A percentile compares a stretch with the other conserved stretches of the same genome.
Evolutionary conservation across 2,329 filamentous ascomycete species (phyloP).

Genomic region (Fonsecaea monophora): DNA sequence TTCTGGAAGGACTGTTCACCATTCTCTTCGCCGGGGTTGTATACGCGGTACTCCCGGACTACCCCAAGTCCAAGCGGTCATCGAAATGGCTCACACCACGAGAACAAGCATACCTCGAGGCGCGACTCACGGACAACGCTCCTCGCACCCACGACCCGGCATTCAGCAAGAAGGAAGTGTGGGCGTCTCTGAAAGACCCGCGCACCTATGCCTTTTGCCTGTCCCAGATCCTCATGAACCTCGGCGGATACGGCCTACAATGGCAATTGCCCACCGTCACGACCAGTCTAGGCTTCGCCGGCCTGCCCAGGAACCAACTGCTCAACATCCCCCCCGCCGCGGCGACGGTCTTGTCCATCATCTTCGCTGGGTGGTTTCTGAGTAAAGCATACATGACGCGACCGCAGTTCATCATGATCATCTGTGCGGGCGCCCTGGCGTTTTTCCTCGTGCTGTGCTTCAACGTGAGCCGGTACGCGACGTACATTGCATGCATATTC

Average conservation of each 20-base stretch:
- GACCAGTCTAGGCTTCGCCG: constrained; percentile 51
- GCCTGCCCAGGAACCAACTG: constrained; percentile 53
- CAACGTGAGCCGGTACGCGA: constrained; percentile 48
- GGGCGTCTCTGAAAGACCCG: constrained; percentile 49
- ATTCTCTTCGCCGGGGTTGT: constrained; percentile 50
- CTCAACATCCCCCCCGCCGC: constrained; percentile 57
- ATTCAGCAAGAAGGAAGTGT: constrained; percentile 51
- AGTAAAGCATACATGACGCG: constrained; percentile 50
- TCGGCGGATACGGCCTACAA: constrained; percentile 53
- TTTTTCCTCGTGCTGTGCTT: constrained; percentile 55
- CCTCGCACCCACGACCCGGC: constrained; percentile 51
- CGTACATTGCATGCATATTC: constrained; percentile 55
- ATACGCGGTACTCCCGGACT: constrained; percentile 53
- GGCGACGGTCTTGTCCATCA: constrained; percentile 49
- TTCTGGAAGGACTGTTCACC: constrained; percentile 54
- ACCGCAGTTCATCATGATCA: constrained; percentile 51
- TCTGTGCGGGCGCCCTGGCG: constrained; percentile 50
- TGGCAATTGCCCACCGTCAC: constrained; percentile 55
- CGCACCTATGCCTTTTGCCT: constrained; percentile 55
- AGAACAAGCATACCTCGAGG: constrained; percentile 59
- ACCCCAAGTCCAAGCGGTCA: constrained; percentile 51
- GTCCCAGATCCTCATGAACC: constrained; percentile 57
- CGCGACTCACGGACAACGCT: constrained; percentile 52
- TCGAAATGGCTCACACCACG: constrained; percentile 56
- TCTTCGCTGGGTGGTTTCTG: constrained; percentile 52